phyloP scores from a whole-genome alignment of 2,329 filamentous ascomycete genomes.

The Thelonectria olida region DNA sequence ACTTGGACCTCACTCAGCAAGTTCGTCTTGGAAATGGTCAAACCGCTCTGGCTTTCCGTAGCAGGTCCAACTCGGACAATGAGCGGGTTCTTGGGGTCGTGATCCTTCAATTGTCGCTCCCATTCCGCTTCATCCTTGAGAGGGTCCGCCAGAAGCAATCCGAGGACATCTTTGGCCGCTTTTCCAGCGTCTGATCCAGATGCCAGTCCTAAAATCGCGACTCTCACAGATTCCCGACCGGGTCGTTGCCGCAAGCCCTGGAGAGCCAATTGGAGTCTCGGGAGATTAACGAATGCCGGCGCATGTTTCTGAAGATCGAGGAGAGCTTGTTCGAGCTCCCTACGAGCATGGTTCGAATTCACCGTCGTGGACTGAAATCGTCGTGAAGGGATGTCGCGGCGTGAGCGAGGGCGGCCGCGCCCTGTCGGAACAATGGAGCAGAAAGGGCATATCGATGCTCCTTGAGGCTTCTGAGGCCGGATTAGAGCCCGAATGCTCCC shows the following conservation, averaged over 20 bases:
- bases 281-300: slow-evolving; percentile 71
- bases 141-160: slow-evolving; percentile 76
- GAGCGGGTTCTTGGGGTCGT: slow-evolving; percentile 64
- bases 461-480: slow-evolving; percentile 21
- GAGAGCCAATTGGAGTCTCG: slow-evolving; percentile 76
- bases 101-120: slow-evolving; percentile 69
- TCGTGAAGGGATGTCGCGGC: slow-evolving; percentile 36
- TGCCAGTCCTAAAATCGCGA: slow-evolving; percentile 64
- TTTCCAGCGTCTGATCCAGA: slow-evolving; percentile 49
- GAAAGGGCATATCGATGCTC: slow-evolving; percentile 42
- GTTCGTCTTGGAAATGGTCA: slow-evolving; percentile 42
- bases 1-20: slow-evolving; percentile 68
- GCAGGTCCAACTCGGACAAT: slow-evolving; percentile 64
- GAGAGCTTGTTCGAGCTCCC: slow-evolving; percentile 68
- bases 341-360: slow-evolving; percentile 47
- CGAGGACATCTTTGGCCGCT: slow-evolving; percentile 72
- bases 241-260: slow-evolving; percentile 67
- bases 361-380: slow-evolving; percentile 43
- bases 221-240: slow-evolving; percentile 65
- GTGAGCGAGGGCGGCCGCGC: slow-evolving; percentile 32
- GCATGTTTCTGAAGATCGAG: slow-evolving; percentile 68
- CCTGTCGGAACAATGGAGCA: slow-evolving; percentile 40
- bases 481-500: slow-evolving; percentile 41
- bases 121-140: slow-evolving; percentile 69
- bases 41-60: slow-evolving; percentile 39